Percentiles rank a stretch among this genome's conserved stretches.
phyloP scores from a whole-genome alignment of 169 alveolate genomes.

The Babesia bovis region DNA sequence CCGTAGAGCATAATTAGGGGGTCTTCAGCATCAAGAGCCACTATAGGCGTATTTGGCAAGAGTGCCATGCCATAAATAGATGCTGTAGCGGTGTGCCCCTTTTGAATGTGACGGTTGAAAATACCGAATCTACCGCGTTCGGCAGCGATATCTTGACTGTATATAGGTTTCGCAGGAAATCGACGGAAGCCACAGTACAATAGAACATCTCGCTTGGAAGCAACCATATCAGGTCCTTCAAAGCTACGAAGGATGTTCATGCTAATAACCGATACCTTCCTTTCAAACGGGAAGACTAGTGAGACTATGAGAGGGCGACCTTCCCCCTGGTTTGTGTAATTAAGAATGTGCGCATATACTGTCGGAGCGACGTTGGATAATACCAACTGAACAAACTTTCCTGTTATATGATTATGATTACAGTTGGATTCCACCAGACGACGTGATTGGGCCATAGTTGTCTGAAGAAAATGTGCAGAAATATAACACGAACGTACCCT shows the following conservation, averaged over 20 bases:
- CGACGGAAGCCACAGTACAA: constrained; percentile 92
- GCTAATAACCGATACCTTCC: constrained; percentile 89
- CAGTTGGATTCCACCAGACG: constrained; percentile 23
- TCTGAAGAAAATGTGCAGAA: background rate
- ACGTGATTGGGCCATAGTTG: constrained; percentile 54
- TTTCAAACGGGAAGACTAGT: constrained; percentile 89
- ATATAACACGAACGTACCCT: constrained; percentile 69
- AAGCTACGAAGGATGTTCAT: constrained; percentile 76
- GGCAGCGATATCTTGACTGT: constrained; percentile 55
- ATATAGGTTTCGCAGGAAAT: constrained; percentile 54
- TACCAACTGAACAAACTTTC: constrained; percentile 23
- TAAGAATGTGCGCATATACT: constrained; percentile 50
- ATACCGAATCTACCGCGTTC: constrained; percentile 55
- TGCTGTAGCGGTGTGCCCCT: constrained; percentile 57
- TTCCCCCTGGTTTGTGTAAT: background rate
- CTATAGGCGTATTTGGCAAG: constrained; percentile 51
- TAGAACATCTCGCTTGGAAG: constrained; percentile 81
- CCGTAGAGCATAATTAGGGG: constrained; percentile 50
- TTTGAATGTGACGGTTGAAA: constrained; percentile 34
- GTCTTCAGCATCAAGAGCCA: constrained; percentile 40
- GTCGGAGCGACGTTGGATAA: constrained; percentile 49
- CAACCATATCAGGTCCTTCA: constrained; percentile 70
- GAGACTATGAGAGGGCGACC: constrained; percentile 82
- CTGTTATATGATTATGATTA: constrained; percentile 5
- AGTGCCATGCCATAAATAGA: constrained; percentile 66